Evolutionary conservation across 1,284 basidiomycete species (phyloP).

Genomic region (Pseudozyma sp.): DNA sequence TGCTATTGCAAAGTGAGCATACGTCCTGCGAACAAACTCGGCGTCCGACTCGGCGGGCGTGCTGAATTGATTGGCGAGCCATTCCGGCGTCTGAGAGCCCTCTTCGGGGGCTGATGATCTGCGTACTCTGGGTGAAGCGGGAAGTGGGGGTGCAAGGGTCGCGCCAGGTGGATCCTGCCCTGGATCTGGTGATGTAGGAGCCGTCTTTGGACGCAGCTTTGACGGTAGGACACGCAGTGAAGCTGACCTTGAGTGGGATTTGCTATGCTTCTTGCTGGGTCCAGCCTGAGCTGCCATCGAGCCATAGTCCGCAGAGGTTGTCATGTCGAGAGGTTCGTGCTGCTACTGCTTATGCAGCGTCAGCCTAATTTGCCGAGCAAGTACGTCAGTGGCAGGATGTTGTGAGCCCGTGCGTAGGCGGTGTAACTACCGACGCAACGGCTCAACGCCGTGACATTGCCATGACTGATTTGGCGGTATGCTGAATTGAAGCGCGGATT

Average conservation of each 20-base stretch:
- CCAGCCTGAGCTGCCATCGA: neutral
- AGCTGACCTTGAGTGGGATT: slow-evolving; percentile 15
- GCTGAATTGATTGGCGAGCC: slow-evolving; percentile 27
- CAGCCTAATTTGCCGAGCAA: no score
- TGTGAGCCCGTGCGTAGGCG: no score
- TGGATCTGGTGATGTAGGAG: slow-evolving; percentile 9
- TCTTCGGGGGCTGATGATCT: slow-evolving; percentile 45
- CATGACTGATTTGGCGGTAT: no score
- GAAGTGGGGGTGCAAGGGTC: slow-evolving; percentile 20
- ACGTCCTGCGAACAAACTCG: slow-evolving; percentile 60
- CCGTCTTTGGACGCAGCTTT: slow-evolving; percentile 24
- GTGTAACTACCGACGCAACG: no score
- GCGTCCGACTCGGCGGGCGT: slow-evolving; percentile 53
- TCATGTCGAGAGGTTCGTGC: neutral
- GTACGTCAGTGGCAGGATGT: no score
- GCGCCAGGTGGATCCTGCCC: slow-evolving; percentile 7
- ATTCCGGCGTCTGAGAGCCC: slow-evolving; percentile 14
- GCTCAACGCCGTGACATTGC: no score
- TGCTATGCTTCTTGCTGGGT: slow-evolving; percentile 13
- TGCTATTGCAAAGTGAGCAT: slow-evolving; percentile 57
- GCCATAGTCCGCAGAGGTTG: neutral
- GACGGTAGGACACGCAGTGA: slow-evolving; percentile 27
- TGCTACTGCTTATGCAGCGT: no score
- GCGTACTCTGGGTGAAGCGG: slow-evolving; percentile 17
- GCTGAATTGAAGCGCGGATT: no score